phyloP scores from a whole-genome alignment of 257 asterid genomes.

The Apocynum venetum region DNA sequence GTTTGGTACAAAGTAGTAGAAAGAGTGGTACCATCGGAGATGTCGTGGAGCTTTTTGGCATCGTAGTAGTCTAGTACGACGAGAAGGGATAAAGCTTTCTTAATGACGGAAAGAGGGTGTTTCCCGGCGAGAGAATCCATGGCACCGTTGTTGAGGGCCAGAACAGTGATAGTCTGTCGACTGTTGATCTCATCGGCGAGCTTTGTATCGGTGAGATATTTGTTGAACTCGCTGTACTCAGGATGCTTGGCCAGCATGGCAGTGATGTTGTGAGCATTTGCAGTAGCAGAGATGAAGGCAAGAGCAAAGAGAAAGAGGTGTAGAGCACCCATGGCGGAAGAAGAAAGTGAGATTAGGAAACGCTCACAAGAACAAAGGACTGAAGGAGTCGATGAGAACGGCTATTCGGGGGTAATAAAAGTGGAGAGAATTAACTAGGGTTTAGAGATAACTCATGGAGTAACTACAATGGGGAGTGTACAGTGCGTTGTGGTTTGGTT shows the following conservation, averaged over 20 bases:
- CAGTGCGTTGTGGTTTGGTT: neutral
- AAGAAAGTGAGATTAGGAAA: neutral
- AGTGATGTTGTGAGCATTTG: conserved; percentile 67
- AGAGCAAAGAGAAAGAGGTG: conserved; percentile 29
- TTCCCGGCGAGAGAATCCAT: conserved; percentile 58
- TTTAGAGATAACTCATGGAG: neutral
- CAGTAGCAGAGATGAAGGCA: conserved; percentile 29
- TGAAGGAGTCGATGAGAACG: neutral
- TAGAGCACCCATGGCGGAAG: conserved; percentile 37
- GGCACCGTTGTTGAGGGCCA: conserved; percentile 64
- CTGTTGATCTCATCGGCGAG: conserved; percentile 98
- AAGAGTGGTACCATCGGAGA: conserved; percentile 75
- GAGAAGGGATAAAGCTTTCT: conserved; percentile 65
- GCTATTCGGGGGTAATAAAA: neutral
- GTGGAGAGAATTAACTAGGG: neutral
- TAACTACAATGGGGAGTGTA: no score
- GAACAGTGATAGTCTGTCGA: conserved; percentile 78
- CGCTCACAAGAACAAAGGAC: neutral
- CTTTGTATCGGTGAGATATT: conserved; percentile 57
- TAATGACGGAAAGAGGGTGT: conserved; percentile 61
- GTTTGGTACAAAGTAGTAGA: conserved; percentile 90
- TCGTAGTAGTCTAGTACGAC: conserved; percentile 90
- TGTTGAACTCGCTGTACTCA: conserved; percentile 78
- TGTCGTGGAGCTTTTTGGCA: conserved; percentile 66
- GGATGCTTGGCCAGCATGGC: conserved; percentile 53